Percentiles rank a stretch among this genome's conserved stretches.
Evolutionary conservation across 805 yeast genomes (phyloP).

Genomic region (Starmerella floris): DNA sequence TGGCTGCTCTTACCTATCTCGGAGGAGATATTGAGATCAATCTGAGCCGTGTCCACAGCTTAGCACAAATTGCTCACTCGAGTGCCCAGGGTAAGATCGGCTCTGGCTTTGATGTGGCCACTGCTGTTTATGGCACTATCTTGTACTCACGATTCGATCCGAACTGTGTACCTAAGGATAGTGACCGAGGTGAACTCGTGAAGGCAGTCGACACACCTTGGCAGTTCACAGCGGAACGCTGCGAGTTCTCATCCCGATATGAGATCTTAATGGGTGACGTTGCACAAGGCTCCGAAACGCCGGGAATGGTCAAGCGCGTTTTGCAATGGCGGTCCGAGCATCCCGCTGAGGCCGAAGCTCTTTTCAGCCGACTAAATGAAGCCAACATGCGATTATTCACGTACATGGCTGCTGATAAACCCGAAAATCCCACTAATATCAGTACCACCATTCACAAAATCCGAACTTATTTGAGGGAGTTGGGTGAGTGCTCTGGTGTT

Average conservation of each 20-base stretch:
- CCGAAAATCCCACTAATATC: constrained; percentile 22
- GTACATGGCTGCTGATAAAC: constrained; percentile 30
- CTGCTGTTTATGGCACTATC: constrained; percentile 86
- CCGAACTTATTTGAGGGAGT: constrained; percentile 42
- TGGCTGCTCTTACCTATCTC: constrained; percentile 50
- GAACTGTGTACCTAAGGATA: constrained; percentile 20
- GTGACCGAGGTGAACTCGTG: constrained; percentile 22
- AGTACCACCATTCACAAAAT: constrained; percentile 27
- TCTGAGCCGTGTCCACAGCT: constrained; percentile 49
- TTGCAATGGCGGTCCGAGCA: constrained; percentile 49
- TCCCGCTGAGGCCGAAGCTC: constrained; percentile 36
- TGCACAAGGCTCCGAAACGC: constrained; percentile 85
- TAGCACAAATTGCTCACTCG: constrained; percentile 84
- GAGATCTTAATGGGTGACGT: constrained; percentile 86
- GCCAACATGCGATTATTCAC: constrained; percentile 48
- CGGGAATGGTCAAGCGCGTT: constrained; percentile 70
- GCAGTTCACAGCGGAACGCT: constrained; percentile 43
- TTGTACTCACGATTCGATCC: constrained; percentile 68
- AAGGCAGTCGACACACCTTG: constrained; percentile 33
- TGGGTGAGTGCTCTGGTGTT: constrained; percentile 60
- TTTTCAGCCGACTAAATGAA: constrained; percentile 44
- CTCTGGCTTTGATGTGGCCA: constrained; percentile 93
- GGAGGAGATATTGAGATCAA: background rate
- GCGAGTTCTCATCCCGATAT: constrained; percentile 55
- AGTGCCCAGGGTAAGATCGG: constrained; percentile 91